Conservation (phyloP, 345 rosid species). For the Citrus cavaleriei region DNA sequence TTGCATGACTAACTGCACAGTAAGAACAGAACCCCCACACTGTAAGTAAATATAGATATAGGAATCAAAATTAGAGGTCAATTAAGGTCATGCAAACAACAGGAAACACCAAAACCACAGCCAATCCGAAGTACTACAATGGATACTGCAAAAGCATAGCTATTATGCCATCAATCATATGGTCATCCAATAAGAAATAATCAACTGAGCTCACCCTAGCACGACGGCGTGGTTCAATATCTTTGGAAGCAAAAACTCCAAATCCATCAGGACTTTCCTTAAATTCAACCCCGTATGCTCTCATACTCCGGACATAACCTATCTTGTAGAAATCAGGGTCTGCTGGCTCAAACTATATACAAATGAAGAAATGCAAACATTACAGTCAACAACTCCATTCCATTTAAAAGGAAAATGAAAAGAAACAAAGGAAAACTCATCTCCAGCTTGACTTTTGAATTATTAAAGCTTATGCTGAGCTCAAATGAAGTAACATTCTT, state of each 20-base stretch:
- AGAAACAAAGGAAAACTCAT: neutral
- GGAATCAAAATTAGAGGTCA: neutral
- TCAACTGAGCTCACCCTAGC: slow-evolving; percentile 58
- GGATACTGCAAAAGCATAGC: neutral
- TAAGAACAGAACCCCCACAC: slow-evolving; percentile 6
- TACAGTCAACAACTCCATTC: neutral
- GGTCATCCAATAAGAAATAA: neutral
- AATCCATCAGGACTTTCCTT: slow-evolving; percentile 90
- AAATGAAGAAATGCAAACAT: neutral
- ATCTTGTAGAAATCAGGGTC: slow-evolving; percentile 96
- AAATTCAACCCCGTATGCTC: slow-evolving; percentile 87
- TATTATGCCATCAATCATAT: slow-evolving; percentile 1
- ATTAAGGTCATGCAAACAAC: neutral
- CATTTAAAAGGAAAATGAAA: neutral
- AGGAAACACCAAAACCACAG: neutral
- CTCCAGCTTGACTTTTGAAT: neutral
- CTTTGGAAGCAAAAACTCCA: slow-evolving; percentile 91
- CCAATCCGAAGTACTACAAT: neutral
- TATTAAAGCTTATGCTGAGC: neutral
- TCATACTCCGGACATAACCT: slow-evolving; percentile 75
- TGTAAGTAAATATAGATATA: neutral
- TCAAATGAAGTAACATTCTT: neutral
- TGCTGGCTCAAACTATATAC: slow-evolving; percentile 44
- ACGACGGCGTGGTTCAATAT: slow-evolving; percentile 78
- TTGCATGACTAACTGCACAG: slow-evolving; percentile 81